These are phyloP conservation scores for Globisporangium parvum DNA, from an alignment of 352 stramenopile species.

Conservation along the genomic window DNA sequence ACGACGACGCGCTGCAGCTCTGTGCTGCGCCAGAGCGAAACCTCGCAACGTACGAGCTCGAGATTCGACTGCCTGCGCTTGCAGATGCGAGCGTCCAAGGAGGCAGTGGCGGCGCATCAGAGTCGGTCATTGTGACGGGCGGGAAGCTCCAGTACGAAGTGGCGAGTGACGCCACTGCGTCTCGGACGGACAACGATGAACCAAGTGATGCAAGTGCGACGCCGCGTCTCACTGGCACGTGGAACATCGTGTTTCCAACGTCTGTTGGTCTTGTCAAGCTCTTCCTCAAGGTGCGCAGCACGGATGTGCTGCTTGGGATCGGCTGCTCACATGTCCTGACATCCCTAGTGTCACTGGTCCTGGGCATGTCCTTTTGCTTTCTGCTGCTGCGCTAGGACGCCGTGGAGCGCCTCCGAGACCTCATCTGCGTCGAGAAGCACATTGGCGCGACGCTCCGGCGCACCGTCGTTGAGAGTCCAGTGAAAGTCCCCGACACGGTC, in stretches of 20 bases:
- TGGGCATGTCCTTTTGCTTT: neutral
- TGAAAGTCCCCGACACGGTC: conserved; percentile 25
- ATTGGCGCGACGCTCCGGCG: conserved; percentile 28
- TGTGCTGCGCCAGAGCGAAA: conserved; percentile 36
- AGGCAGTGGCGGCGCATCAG: neutral
- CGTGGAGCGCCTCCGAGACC: conserved; percentile 35
- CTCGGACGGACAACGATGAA: neutral
- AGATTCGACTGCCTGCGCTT: conserved; percentile 31
- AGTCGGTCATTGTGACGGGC: conserved; percentile 21
- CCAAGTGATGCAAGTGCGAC: neutral
- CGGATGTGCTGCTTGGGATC: neutral
- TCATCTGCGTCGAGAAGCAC: conserved; percentile 42
- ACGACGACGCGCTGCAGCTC: conserved; percentile 42
- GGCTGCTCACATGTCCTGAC: neutral
- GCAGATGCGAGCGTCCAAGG: neutral
- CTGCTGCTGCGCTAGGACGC: conserved; percentile 19
- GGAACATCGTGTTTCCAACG: conserved; percentile 39
- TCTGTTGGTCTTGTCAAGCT: conserved; percentile 19
- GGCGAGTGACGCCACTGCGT: neutral
- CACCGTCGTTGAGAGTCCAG: conserved; percentile 19
- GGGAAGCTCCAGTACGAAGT: conserved; percentile 45
- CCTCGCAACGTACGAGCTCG: conserved; percentile 40
- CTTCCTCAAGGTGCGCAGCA: conserved; percentile 32
- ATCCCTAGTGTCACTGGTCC: neutral
- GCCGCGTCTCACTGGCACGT: conserved; percentile 26